Conservation (phyloP, 2,329 filamentous ascomycete species). For the Exserohilum rostratum region DNA sequence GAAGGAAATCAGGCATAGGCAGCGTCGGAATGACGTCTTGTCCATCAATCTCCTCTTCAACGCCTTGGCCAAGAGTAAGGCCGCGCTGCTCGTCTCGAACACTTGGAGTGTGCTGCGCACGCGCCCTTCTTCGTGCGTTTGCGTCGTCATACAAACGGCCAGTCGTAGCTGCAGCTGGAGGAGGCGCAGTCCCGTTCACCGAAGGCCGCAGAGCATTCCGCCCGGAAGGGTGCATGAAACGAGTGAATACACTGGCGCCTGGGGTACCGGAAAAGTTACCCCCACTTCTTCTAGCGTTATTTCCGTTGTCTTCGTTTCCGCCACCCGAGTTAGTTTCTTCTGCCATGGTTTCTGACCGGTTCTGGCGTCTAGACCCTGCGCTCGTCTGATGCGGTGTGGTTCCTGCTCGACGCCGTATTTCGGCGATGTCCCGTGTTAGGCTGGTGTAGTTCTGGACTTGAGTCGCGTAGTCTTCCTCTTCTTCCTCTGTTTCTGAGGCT, state of each 20-base stretch:
- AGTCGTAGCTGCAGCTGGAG: background rate
- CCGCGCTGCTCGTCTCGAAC: background rate
- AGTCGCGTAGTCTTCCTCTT: slow-evolving; percentile 7
- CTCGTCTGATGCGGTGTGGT: background rate
- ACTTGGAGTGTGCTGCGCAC: background rate
- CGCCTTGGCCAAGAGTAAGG: background rate
- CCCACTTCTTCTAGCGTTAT: background rate
- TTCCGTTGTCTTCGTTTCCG: background rate
- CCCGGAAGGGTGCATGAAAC: background rate
- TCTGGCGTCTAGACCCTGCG: background rate
- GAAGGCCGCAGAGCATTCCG: background rate
- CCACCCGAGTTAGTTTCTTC: background rate
- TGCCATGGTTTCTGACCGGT: background rate
- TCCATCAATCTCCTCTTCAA: background rate
- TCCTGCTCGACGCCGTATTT: slow-evolving; percentile 14
- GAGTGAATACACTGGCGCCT: background rate
- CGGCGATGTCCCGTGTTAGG: slow-evolving; percentile 14
- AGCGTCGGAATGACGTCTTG: background rate
- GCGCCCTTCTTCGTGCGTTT: background rate
- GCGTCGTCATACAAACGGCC: background rate
- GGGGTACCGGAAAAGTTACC: background rate
- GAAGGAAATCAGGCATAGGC: background rate
- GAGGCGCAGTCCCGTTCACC: background rate
- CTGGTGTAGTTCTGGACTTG: slow-evolving; percentile 10
- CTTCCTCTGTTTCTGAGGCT: slow-evolving; percentile 4